Percentiles rank a stretch among this genome's conserved stretches.
Evolutionary conservation across 2,329 filamentous ascomycete genomes (phyloP).

Genomic region (Talaromyces sp.): DNA sequence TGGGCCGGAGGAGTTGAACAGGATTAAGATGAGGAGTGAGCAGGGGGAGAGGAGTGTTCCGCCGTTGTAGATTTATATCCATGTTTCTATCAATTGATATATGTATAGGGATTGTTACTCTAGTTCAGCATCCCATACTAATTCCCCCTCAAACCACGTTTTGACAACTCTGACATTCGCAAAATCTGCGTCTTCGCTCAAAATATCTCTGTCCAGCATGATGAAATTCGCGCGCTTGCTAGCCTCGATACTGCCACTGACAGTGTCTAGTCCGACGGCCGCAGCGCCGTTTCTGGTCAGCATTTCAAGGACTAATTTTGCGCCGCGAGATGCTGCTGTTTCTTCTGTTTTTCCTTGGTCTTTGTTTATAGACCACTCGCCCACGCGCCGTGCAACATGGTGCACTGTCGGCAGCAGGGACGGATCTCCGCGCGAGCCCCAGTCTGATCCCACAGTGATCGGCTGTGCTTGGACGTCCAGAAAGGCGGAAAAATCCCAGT

Average conservation of each 20-base stretch:
- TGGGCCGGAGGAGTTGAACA: conserved; percentile 14
- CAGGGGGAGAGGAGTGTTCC: neutral
- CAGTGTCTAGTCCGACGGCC: neutral
- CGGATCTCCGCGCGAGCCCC: conserved; percentile 5
- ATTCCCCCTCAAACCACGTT: conserved; percentile 4
- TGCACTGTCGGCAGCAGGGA: conserved; percentile 1
- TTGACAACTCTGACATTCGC: conserved; percentile 2
- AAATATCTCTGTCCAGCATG: neutral
- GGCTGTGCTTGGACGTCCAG: neutral
- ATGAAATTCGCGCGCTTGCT: conserved; percentile 3
- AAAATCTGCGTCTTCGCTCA: neutral
- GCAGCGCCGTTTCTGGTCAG: conserved; percentile 5
- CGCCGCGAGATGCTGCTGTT: neutral
- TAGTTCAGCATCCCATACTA: neutral
- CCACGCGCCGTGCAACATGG: neutral
- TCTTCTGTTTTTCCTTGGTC: neutral
- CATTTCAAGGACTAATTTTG: conserved; percentile 1
- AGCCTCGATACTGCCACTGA: neutral
- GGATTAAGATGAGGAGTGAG: conserved; percentile 10
- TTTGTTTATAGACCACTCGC: neutral
- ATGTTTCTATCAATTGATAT: no score
- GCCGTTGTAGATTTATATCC: neutral
- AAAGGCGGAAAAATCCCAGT: conserved; percentile 1
- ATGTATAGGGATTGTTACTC: neutral
- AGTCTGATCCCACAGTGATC: conserved; percentile 5